Base-by-base conservation (phyloP, 345 rosid genomes). In the Nephelium lappaceum region DNA sequence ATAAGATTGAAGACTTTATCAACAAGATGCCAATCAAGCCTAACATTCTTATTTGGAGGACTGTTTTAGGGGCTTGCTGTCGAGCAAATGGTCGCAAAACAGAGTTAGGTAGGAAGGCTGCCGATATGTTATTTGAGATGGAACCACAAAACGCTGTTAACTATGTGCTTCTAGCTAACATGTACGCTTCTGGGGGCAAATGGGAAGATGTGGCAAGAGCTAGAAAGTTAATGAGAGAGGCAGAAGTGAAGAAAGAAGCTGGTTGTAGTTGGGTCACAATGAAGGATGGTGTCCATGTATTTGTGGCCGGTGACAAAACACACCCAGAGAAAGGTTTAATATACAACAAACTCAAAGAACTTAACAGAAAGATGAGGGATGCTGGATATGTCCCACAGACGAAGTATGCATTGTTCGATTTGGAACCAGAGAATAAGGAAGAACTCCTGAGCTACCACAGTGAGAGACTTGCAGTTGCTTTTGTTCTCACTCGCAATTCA, bases 191-290 rank as follows among this genome's bases (percentile, higher is more conserved):
- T 24, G 93, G 92, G 41, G 95, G 87, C 45, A 91, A 86, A 68
- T 95, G 98, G 98, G 92, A 87, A 64, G 97, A 89, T 71, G 86
- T 95, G 83, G 93, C 85, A 49, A 82, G 79, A 49, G 90, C 97
- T 57, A 88, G 98, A 80, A 89, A 67, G 81, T 89, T 84, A 73
- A 93, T 95, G 98, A 85, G 83, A 82, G 88, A 84, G 77, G 93
- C 95, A 16, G 88, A 79, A 5, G 98, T 87, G 78, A 93, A 88
- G 80, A 95, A 95, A 80, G 98, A 95, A 85, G 97, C 97, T 6
- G 98, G 98, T 47, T 92, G 92, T 70, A 93, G 98, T 78, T 95
- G 98, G 98, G 98, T 95, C 38, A 91, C 91, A 31, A 93, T 93
- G 98, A 93, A 91, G 60, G 98, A 93, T 66, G 97, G 97, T 1